phyloP scores from a whole-genome alignment of 2,329 filamentous ascomycete species.

The Trichothecium roseum region DNA sequence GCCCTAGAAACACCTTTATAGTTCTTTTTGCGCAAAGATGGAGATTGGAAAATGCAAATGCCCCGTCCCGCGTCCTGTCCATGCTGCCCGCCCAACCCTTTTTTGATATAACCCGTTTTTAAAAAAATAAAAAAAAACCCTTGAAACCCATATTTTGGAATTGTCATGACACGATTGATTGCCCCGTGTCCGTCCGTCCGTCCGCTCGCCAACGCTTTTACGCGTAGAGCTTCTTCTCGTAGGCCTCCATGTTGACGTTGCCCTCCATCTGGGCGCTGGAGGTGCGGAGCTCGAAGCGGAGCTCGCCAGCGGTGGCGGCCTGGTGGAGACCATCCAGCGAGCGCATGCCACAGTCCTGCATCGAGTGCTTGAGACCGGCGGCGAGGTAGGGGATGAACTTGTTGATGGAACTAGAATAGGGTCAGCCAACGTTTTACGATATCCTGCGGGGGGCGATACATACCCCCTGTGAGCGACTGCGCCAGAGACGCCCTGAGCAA shows the following conservation, averaged over 20 bases:
- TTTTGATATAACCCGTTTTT: too few species aligned
- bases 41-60: too few species aligned
- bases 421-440: constrained; percentile 16
- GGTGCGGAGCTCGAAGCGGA: constrained; percentile 90
- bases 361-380: constrained; percentile 90
- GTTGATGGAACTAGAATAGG: constrained; percentile 56
- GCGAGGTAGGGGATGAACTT: constrained; percentile 96
- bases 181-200: too few species aligned
- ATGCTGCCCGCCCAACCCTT: too few species aligned
- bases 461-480: constrained; percentile 66
- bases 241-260: constrained; percentile 96
- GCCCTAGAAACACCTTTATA: too few species aligned
- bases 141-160: too few species aligned
- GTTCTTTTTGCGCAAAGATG: too few species aligned
- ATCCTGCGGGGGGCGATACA: constrained; percentile 12
- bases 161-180: too few species aligned
- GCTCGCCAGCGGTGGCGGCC: constrained; percentile 59
- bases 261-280: constrained; percentile 93
- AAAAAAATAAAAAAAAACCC: too few species aligned
- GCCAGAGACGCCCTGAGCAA: constrained; percentile 93
- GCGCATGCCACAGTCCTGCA: constrained; percentile 88
- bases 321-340: constrained; percentile 70
- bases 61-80: too few species aligned
- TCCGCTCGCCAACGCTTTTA: too few species aligned
- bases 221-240: constrained; percentile 99